phyloP scores from a whole-genome alignment of 306 rosid species.

The Dryas drummondii region DNA sequence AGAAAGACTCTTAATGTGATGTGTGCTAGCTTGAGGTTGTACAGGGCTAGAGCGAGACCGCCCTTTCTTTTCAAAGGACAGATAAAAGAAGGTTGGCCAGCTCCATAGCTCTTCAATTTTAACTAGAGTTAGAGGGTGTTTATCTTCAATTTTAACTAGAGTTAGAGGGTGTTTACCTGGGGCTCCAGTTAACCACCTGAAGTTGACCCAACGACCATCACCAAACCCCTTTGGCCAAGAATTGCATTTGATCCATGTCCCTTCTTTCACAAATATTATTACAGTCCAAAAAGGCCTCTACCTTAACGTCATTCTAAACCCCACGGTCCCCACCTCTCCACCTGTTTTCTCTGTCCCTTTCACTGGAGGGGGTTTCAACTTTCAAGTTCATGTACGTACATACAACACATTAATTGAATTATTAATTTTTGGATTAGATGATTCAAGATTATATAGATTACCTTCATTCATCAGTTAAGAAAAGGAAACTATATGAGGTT shows the following conservation, averaged over 20 bases:
- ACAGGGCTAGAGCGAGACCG: constrained; percentile 44
- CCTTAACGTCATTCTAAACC: constrained; percentile 6
- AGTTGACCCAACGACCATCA: constrained; percentile 42
- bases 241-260: constrained; percentile 14
- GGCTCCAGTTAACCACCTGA: constrained; percentile 54
- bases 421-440: not conserved
- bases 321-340: not conserved
- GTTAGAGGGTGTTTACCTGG: constrained; percentile 16
- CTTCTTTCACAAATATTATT: constrained; percentile 30
- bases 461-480: not conserved
- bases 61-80: constrained; percentile 51
- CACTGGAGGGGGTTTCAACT: too few species aligned
- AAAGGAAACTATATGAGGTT: too few species aligned
- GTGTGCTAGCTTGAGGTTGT: constrained; percentile 43
- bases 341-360: not conserved
- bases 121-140: constrained; percentile 3
- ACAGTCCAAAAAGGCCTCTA: constrained; percentile 22
- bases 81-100: constrained; percentile 13
- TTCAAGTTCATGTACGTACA: not conserved
- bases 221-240: constrained; percentile 23
- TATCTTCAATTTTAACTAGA: constrained; percentile 25
- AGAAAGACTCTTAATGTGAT: constrained; percentile 58
- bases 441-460: not conserved
- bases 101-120: not conserved
- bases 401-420: not conserved